Conservation (phyloP, 2,329 filamentous ascomycete species). For the Aureobasidium sp. region DNA sequence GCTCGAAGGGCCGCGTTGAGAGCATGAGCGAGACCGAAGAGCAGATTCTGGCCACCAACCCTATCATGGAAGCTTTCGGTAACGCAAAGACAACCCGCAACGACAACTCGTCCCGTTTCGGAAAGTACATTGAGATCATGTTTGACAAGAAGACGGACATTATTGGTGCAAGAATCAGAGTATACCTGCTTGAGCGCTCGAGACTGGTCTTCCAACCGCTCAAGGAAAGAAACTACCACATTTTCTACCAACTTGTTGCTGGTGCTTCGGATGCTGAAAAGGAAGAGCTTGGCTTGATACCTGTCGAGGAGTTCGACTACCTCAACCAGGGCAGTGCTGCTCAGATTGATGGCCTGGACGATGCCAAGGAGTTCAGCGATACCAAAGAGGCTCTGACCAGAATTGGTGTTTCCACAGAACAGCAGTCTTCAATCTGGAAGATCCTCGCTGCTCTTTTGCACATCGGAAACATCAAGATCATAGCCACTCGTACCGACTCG, state of each 20-base stretch:
- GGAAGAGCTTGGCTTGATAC: constrained; percentile 68
- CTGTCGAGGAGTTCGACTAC: constrained; percentile 90
- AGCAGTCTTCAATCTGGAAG: constrained; percentile 82
- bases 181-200: constrained; percentile 90
- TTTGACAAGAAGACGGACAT: constrained; percentile 94
- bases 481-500: constrained; percentile 80
- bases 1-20: constrained; percentile 63
- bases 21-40: constrained; percentile 98
- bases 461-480: constrained; percentile 94
- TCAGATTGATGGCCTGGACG: constrained; percentile 87
- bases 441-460: constrained; percentile 86
- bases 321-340: constrained; percentile 91
- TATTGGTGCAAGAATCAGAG: constrained; percentile 94
- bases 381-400: constrained; percentile 80
- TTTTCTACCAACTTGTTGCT: constrained; percentile 95
- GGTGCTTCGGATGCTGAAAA: constrained; percentile 81
- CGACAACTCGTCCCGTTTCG: constrained; percentile 97
- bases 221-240: constrained; percentile 97
- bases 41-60: constrained; percentile 95
- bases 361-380: constrained; percentile 86
- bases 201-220: constrained; percentile 94
- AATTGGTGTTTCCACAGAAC: constrained; percentile 69
- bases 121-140: constrained; percentile 99
- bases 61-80: constrained; percentile 99
- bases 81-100: constrained; percentile 99